A percentile compares a stretch with the other conserved stretches of the same genome.
These are phyloP conservation scores for Backusella circina DNA, from an alignment of 192 early-diverging fungal genomes.

Conservation along the genomic window DNA sequence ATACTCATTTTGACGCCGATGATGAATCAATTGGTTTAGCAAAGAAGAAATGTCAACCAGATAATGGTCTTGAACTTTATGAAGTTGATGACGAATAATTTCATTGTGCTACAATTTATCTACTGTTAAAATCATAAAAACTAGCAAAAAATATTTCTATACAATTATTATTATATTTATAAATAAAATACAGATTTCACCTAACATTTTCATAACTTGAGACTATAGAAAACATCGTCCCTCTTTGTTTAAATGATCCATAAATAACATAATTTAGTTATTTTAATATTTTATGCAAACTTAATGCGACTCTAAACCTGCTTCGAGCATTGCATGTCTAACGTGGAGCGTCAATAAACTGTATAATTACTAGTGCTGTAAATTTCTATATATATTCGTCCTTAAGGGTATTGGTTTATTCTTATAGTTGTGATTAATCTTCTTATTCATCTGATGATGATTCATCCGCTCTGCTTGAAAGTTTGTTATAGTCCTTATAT, in stretches of 20 bases:
- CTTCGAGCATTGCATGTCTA: background rate
- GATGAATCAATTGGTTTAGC: constrained; percentile 23
- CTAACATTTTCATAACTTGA: background rate
- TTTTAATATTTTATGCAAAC: background rate
- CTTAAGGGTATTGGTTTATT: too few relatives aligned
- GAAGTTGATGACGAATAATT: background rate
- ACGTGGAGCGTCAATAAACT: too few relatives aligned
- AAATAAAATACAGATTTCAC: background rate
- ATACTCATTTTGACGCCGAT: constrained; percentile 24
- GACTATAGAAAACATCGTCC: too few relatives aligned
- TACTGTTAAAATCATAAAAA: background rate
- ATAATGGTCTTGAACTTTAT: constrained; percentile 19
- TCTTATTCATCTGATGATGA: too few relatives aligned
- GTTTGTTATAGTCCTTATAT: too few relatives aligned
- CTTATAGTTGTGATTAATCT: too few relatives aligned
- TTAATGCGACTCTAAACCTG: background rate
- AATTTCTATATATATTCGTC: too few relatives aligned
- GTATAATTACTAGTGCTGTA: too few relatives aligned
- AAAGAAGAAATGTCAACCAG: constrained; percentile 6
- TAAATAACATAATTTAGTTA: background rate
- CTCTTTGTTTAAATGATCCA: background rate
- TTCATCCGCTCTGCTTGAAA: too few relatives aligned
- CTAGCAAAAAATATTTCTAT: background rate
- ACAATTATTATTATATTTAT: background rate
- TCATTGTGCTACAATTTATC: background rate